Base-by-base conservation (phyloP, 768 basidiomycete species). In the Leccinellum luteum region DNA sequence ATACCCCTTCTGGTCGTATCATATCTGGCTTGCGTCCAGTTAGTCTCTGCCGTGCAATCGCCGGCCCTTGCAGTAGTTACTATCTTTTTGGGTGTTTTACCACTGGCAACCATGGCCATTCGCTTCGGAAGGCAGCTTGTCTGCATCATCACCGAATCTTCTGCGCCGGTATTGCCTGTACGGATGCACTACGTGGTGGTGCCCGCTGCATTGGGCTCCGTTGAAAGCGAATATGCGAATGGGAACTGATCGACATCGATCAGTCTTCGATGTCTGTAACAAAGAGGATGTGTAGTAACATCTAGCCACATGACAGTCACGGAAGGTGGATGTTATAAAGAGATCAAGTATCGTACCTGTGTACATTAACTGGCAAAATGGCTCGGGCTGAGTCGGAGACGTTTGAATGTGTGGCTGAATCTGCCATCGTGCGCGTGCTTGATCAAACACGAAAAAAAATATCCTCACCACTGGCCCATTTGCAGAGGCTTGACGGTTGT, bases 1-100 rank as follows among this genome's bases (percentile, higher is more conserved):
- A 21, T 70, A 13, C 69, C 69, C 27, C 51, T 58, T 1, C 27
- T 66, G 3, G 58, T 57, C n/a, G 58, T 45, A 32, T 60, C 49
- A 6, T 55, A 52, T 8, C 53, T 64, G 30, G 55, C 60, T 2
- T 21, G 50, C 6, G 27, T 63, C 12, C 53, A 59, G 43, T 54
- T 70, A 2, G 32, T 52, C 32, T 17, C 32, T 7, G 35, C 7
- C 8, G 12, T 62, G 23, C 41, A 52, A 23, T 69, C 70, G 0
- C 58, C 60, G 1, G 27, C 7, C 3, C 30, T 66, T 8, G 60
- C 61, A 17, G 7, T 27, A 8, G n/a, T 49, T 17, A 32, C 48
- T 3, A 38, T 70, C 23, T 41, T 65, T 1, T 8, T 57, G 6
- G 57, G 65, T 34, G 9, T 38, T 15, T 47, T 67, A 17, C 62